These are phyloP conservation scores for Solanum sparsipilum DNA, from an alignment of 257 asterid species.

Conservation along the genomic window DNA sequence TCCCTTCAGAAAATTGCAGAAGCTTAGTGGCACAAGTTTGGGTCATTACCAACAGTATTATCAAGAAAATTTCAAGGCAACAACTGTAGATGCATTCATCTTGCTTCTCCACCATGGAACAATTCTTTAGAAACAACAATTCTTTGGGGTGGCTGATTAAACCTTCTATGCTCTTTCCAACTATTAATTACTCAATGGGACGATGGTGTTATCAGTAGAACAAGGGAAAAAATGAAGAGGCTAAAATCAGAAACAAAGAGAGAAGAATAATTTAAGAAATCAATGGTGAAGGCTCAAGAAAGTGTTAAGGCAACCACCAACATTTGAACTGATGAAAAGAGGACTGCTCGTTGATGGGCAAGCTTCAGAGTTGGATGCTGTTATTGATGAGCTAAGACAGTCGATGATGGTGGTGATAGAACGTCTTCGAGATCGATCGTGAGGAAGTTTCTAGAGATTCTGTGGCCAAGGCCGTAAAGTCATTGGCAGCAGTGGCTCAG, in stretches of 20 bases:
- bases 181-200: not conserved
- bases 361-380: not conserved
- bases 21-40: not conserved
- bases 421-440: not conserved
- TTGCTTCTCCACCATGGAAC: slow-evolving; percentile 21
- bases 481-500: slow-evolving; percentile 3
- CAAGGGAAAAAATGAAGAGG: not conserved
- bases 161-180: slow-evolving; percentile 5
- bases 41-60: slow-evolving; percentile 7
- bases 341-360: slow-evolving; percentile 1
- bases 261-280: not conserved
- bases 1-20: not conserved
- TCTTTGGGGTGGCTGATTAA: slow-evolving; percentile 9
- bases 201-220: not conserved
- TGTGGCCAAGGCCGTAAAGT: not conserved
- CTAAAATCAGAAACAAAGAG: not conserved
- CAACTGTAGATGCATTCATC: not conserved
- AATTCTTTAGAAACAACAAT: slow-evolving; percentile 8
- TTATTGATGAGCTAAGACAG: slow-evolving; percentile 1
- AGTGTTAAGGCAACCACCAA: slow-evolving; percentile 1
- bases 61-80: slow-evolving; percentile 1
- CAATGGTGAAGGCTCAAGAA: slow-evolving; percentile 14
- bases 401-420: slow-evolving; percentile 3
- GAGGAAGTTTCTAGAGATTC: slow-evolving; percentile 5
- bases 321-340: not conserved